Conservation (phyloP, 192 early-diverging fungal genomes). For the Helicostylum pulchrum region DNA sequence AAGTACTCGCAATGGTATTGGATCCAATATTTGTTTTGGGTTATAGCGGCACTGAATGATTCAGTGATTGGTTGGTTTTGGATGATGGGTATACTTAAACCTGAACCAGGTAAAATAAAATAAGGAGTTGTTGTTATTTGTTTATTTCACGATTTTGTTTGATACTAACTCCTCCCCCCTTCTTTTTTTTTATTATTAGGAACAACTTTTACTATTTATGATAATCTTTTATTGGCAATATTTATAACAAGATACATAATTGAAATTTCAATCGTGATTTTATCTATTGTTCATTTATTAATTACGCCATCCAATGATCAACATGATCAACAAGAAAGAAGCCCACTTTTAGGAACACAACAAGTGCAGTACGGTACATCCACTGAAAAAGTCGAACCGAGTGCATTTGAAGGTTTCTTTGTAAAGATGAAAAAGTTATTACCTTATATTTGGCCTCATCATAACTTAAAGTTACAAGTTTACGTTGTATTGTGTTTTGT, state of each 20-base stretch:
- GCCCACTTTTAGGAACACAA: slow-evolving; percentile 23
- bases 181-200: slow-evolving; percentile 13
- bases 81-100: slow-evolving; percentile 24
- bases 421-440: slow-evolving; percentile 60
- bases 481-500: slow-evolving; percentile 67
- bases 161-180: not conserved
- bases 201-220: slow-evolving; percentile 27
- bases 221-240: slow-evolving; percentile 40
- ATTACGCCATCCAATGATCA: slow-evolving; percentile 21
- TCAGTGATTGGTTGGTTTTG: slow-evolving; percentile 45
- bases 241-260: slow-evolving; percentile 45
- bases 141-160: not conserved
- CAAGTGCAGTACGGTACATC: slow-evolving; percentile 25
- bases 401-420: slow-evolving; percentile 45
- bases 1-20: slow-evolving; percentile 47
- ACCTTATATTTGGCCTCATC: slow-evolving; percentile 84
- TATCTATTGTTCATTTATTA: slow-evolving; percentile 34
- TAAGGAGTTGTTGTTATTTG: no score
- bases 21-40: slow-evolving; percentile 55
- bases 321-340: slow-evolving; percentile 1
- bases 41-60: slow-evolving; percentile 40
- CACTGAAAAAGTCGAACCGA: slow-evolving; percentile 24
- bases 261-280: slow-evolving; percentile 32
- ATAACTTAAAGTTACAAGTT: slow-evolving; percentile 57
- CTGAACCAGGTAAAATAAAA: slow-evolving; percentile 21